These are phyloP conservation scores for Endocalyx cinctus DNA, from an alignment of 2,329 filamentous ascomycete genomes.

Conservation along the genomic window DNA sequence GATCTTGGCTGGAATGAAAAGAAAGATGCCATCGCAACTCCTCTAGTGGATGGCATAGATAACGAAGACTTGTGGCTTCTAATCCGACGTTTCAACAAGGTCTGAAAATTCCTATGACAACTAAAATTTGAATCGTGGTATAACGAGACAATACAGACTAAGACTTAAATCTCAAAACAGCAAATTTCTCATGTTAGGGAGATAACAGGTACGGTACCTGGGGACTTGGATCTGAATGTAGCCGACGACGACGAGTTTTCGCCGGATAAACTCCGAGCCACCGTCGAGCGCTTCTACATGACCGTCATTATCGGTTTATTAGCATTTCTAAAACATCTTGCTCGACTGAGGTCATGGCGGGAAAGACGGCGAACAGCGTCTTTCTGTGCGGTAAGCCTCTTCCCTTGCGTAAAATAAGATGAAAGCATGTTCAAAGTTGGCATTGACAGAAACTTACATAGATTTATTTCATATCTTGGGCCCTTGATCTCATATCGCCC, in stretches of 20 bases:
- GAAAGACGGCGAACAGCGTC: conserved; percentile 63
- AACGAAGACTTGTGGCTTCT: conserved; percentile 74
- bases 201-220: conserved; percentile 53
- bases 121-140: no score
- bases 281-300: conserved; percentile 77
- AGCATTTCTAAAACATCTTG: conserved; percentile 67
- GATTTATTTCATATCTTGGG: conserved; percentile 60
- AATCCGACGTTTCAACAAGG: conserved; percentile 70
- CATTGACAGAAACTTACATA: no score
- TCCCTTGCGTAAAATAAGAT: no score
- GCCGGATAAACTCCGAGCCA: conserved; percentile 74
- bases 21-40: conserved; percentile 49
- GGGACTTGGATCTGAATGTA: conserved; percentile 73
- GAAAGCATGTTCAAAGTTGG: no score
- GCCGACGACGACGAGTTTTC: conserved; percentile 81
- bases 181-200: conserved; percentile 65
- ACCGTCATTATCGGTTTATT: conserved; percentile 67
- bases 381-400: conserved; percentile 52
- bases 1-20: conserved; percentile 67
- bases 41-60: conserved; percentile 61
- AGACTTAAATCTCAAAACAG: no score
- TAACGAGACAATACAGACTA: no score
- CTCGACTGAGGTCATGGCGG: conserved; percentile 72
- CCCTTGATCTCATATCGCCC: conserved; percentile 66
- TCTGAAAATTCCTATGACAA: no score